Base-by-base conservation (phyloP, 2,329 filamentous ascomycete genomes). In the Nothopassalora personata region DNA sequence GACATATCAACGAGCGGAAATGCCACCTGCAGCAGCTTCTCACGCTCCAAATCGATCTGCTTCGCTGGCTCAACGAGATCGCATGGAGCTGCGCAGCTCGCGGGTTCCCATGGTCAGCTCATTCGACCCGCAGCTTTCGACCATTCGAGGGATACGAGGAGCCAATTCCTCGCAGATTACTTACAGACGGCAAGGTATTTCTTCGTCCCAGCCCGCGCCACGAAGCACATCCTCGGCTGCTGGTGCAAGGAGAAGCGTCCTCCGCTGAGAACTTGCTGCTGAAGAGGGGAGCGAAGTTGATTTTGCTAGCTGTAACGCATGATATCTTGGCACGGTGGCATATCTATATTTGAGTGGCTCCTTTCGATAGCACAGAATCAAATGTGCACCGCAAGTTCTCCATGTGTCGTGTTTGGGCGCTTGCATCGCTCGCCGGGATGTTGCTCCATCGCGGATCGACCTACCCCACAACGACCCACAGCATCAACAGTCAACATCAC, bases 81-180 rank as follows among this genome's bases (percentile, higher is more conserved):
- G 67, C 13, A 64, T 68, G 45, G 62, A 57, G 1, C 53, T 68
- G 1, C 59, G 34, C 15, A 56, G 51, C 39, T 34, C 53, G 13
- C 56, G 48, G 33, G 13, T 31, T 31, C 9, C 49, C 10, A 27
- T 28, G 13, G 30, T 47, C 11, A 54, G 30, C 50, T 31, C 47
- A 11, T 50, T 48, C 34, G 64, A 66, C 31, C 55, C 61, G 15
- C 59, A 60, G 28, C 46, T 71, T 6, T 62, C 64, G 8, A 61
- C 59, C 19, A 67, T 71, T 13, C 66, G 57, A 30, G 70, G 70
- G 11, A 61, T 68, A 1, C 64, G 67, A 33, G 67, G 66, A 18
- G 60, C 61, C 8, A 61, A 57, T 23, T 58, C 67, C 28, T 60
- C 63, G 27, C 59, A 58, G 2, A 45, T 27, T 7, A 47, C 50